Evolutionary conservation across 345 rosid genomes (phyloP), one percentile per base, ranked within the genome.

Genomic region (Excoecaria cochinchinensis): DNA sequence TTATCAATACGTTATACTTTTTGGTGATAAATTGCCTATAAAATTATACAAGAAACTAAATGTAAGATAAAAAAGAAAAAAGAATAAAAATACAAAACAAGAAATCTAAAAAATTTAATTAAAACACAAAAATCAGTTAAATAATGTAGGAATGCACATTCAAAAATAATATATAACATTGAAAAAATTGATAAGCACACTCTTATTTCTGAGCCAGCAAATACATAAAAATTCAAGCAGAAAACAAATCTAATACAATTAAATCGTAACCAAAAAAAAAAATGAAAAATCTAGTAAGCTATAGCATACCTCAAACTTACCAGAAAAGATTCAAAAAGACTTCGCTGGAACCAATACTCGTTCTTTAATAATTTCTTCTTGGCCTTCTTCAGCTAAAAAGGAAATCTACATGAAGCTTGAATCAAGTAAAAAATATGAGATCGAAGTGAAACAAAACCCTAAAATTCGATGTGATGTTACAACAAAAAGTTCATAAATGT

Each of bases 11-110:
- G 38, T 25, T 51, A 60, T 31, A n/a, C 3, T 66, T 70, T 73
- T 19, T 24, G 65, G 55, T 17, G 60, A 74, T 63, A 48, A 51
- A 61, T 61, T 36, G 9, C 66, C 42, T 61, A 62, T 21, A 62
- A 38, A n/a, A 62, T 62, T 5, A n/a, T 56, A n/a, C 60, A n/a
- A 56, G n/a, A 8, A 56, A 24, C 67, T n/a, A n/a, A n/a, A n/a
- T n/a, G n/a, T n/a, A n/a, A n/a, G n/a, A n/a, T n/a, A n/a, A n/a
- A n/a, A n/a, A n/a, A n/a, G n/a, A n/a, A n/a, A n/a, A n/a, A n/a
- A n/a, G n/a, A 6, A 39, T 62, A 62, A 36, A 62, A 17, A 56
- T 24, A 19, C 15, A 36, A 36, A 14, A n/a, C n/a, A 62, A 15
- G 21, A 38, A 62, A 62, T 36, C 11, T 1, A 38, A 38, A 62